Percentiles rank a stretch among this genome's conserved stretches.
Conservation (phyloP, 1,139 yeast species). For the Arxiozyma telluris region DNA sequence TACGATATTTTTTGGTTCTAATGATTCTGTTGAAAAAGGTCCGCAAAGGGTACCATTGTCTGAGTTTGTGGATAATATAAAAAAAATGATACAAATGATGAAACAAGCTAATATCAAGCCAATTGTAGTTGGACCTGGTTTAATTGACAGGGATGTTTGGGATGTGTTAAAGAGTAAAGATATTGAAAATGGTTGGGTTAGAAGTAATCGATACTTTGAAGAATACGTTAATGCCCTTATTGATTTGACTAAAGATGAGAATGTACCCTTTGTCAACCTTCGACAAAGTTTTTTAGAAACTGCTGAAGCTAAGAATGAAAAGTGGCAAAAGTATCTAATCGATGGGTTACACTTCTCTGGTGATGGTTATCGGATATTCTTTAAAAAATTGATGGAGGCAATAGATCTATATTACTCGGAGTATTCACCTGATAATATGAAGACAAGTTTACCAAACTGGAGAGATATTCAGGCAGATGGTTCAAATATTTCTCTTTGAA, state of each 20-base stretch:
- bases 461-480: conserved; percentile 28
- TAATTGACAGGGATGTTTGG: conserved; percentile 42
- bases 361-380: conserved; percentile 48
- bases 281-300: conserved; percentile 37
- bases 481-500: conserved; percentile 11
- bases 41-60: conserved; percentile 48
- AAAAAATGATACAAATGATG: conserved; percentile 35
- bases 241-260: conserved; percentile 37
- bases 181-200: conserved; percentile 30
- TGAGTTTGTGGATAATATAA: conserved; percentile 41
- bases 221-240: conserved; percentile 44
- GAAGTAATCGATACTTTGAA: conserved; percentile 37
- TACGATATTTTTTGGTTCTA: conserved; percentile 66
- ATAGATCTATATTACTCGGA: conserved; percentile 43
- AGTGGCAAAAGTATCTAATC: conserved; percentile 29
- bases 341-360: conserved; percentile 70
- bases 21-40: conserved; percentile 49
- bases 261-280: conserved; percentile 47
- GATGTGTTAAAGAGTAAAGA: conserved; percentile 28
- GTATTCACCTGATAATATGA: conserved; percentile 34
- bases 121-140: conserved; percentile 57
- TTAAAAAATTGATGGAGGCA: conserved; percentile 34
- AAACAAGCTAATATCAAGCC: conserved; percentile 37
- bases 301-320: conserved; percentile 13
- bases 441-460: conserved; percentile 35